Conservation (phyloP, 129 eudicot genomes). For the Smallanthus sonchifolius region DNA sequence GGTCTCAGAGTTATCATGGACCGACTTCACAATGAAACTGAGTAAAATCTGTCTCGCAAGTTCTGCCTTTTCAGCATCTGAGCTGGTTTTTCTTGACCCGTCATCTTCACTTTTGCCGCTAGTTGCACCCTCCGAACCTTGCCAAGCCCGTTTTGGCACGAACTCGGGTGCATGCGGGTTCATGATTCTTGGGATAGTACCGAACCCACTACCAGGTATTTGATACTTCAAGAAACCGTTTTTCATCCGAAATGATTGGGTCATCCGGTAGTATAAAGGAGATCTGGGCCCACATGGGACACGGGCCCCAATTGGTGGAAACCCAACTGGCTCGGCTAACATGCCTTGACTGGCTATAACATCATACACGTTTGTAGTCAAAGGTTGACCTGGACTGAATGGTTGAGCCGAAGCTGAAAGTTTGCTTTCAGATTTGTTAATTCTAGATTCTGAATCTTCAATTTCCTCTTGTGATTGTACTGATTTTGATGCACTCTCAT, state of each 20-base stretch:
- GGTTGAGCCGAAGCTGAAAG: conserved; percentile 97
- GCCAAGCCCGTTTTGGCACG: conserved; percentile 71
- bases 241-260: conserved; percentile 53
- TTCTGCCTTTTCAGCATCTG: conserved; percentile 86
- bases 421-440: conserved; percentile 58
- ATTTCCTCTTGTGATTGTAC: conserved; percentile 34
- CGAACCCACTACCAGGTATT: conserved; percentile 45
- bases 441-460: conserved; percentile 26
- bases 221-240: conserved; percentile 56
- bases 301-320: conserved; percentile 86
- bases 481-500: conserved; percentile 31
- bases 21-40: conserved; percentile 91
- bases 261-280: conserved; percentile 63
- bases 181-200: conserved; percentile 54
- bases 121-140: conserved; percentile 35
- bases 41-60: conserved; percentile 90
- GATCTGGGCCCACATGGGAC: conserved; percentile 98
- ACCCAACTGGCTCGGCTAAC: conserved; percentile 62
- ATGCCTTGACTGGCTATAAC: conserved; percentile 63
- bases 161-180: conserved; percentile 97
- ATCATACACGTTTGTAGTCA: conserved; percentile 51
- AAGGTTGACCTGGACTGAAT: conserved; percentile 64
- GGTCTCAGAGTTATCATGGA: conserved; percentile 55
- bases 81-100: conserved; percentile 45
- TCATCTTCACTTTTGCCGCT: conserved; percentile 39